Conservation (phyloP, 2,329 filamentous ascomycete species). For the Diaporthe citri region DNA sequence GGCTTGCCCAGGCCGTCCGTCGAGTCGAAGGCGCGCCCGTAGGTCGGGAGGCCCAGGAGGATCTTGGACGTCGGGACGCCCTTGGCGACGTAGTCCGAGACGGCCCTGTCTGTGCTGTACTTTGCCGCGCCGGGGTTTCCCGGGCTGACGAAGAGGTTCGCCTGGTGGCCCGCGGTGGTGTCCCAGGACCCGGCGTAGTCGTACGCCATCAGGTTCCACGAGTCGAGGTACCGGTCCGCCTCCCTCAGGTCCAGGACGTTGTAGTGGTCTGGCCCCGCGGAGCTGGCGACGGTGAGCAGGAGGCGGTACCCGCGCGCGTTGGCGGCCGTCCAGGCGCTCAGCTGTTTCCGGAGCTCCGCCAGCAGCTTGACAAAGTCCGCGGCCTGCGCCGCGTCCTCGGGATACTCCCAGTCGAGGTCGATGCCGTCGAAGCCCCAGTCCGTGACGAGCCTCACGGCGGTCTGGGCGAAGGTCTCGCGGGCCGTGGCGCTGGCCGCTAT, state of each 20-base stretch:
- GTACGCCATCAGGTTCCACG: constrained; percentile 76
- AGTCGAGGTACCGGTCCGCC: constrained; percentile 64
- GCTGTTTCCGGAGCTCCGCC: constrained; percentile 55
- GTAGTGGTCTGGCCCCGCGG: constrained; percentile 59
- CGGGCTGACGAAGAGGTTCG: constrained; percentile 73
- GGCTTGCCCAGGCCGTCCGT: constrained; percentile 75
- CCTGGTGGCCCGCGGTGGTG: constrained; percentile 69
- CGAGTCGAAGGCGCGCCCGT: constrained; percentile 79
- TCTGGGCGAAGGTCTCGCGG: constrained; percentile 74
- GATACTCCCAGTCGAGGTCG: constrained; percentile 71
- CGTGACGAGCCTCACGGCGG: constrained; percentile 76
- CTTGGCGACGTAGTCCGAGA: constrained; percentile 71
- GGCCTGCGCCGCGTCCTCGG: constrained; percentile 49
- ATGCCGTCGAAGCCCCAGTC: constrained; percentile 73
- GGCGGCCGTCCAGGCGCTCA: constrained; percentile 47
- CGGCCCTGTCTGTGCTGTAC: constrained; percentile 75
- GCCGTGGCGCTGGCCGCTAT: constrained; percentile 72
- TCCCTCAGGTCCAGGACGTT: constrained; percentile 57
- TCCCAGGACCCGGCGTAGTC: constrained; percentile 79
- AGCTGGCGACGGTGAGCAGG: constrained; percentile 50
- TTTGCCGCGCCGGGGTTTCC: constrained; percentile 70
- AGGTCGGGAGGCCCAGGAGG: constrained; percentile 81
- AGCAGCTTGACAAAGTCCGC: constrained; percentile 57
- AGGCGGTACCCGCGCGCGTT: constrained; percentile 50
- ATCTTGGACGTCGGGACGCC: constrained; percentile 75